These are phyloP conservation scores for Biscogniauxia mediterranea DNA, from an alignment of 2,329 filamentous ascomycete genomes.

Conservation along the genomic window DNA sequence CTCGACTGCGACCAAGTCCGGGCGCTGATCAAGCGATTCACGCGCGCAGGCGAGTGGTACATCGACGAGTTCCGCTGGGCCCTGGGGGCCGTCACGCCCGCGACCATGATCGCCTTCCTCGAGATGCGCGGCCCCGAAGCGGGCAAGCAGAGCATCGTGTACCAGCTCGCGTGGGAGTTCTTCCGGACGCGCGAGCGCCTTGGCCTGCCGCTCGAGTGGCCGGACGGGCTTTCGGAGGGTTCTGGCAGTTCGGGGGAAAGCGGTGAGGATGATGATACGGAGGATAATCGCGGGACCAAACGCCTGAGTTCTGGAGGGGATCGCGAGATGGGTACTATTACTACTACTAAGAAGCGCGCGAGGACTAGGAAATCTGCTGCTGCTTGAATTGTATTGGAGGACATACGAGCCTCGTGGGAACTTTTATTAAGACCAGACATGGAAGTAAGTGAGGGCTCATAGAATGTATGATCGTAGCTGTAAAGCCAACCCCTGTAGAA, in stretches of 20 bases:
- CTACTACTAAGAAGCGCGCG: not conserved
- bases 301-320: too few relatives aligned
- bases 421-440: too few relatives aligned
- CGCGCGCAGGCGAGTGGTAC: slow-evolving; percentile 5
- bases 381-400: not conserved
- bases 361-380: not conserved
- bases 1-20: slow-evolving; percentile 16
- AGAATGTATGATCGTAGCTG: not conserved
- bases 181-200: slow-evolving; percentile 17
- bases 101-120: slow-evolving; percentile 8
- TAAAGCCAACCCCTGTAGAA: not conserved
- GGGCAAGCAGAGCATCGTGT: slow-evolving; percentile 2
- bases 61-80: slow-evolving; percentile 9
- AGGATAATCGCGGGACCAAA: not conserved
- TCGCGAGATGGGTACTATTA: not conserved
- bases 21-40: slow-evolving; percentile 14
- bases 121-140: slow-evolving; percentile 2
- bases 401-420: too few relatives aligned
- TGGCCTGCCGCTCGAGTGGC: not conserved
- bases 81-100: not conserved
- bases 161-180: slow-evolving; percentile 14
- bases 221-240: not conserved
- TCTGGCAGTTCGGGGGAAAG: not conserved
- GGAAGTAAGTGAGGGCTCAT: too few relatives aligned
- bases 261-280: not conserved